phyloP scores from a whole-genome alignment of 208 protist species.

The Histomonas meleagridis region DNA sequence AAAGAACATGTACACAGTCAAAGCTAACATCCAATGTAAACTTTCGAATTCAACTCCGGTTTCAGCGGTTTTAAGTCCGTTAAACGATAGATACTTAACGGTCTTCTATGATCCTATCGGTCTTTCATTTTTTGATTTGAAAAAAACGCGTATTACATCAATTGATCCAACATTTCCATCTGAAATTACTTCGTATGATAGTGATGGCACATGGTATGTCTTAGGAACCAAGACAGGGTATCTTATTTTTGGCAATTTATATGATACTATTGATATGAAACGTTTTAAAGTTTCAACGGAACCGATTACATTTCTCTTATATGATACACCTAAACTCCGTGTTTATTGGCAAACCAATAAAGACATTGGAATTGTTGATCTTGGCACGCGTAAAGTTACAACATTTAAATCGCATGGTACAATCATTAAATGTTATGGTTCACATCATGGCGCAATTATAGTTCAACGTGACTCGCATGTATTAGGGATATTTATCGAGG shows the following conservation, averaged over 20 bases:
- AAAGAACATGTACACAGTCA: neutral
- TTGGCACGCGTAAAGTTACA: neutral
- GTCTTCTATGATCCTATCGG: neutral
- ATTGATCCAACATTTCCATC: neutral
- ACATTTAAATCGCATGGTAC: neutral
- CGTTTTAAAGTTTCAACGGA: neutral
- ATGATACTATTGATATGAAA: neutral
- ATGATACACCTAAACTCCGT: neutral
- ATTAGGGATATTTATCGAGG: neutral
- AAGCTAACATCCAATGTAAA: neutral
- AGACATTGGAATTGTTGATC: neutral
- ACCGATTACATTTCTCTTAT: neutral
- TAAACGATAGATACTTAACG: neutral
- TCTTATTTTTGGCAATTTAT: neutral
- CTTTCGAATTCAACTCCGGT: neutral
- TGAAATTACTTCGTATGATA: neutral
- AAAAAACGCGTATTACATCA: neutral
- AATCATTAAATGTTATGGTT: neutral
- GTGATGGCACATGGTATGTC: neutral
- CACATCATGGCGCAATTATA: neutral
- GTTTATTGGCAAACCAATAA: neutral
- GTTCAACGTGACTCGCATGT: neutral
- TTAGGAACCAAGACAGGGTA: neutral
- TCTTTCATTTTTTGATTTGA: neutral
- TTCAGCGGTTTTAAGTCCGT: neutral